Evolutionary conservation across 306 rosid genomes (phyloP).

Genomic region (Notholithocarpus densiflorus): DNA sequence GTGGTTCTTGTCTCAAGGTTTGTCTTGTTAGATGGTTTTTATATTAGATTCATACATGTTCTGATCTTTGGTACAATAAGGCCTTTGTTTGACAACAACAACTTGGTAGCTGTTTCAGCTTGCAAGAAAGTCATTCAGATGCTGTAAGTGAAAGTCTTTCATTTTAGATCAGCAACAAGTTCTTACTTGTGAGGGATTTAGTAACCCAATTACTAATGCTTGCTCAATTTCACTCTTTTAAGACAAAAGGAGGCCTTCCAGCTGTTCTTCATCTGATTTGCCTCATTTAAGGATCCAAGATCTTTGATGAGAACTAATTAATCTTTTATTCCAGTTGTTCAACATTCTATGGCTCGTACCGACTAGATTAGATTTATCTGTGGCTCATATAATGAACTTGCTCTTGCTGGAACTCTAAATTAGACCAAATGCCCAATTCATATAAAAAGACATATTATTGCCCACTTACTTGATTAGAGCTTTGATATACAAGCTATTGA

Average conservation of each 20-base stretch:
- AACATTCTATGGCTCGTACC: neutral
- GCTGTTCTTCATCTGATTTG: neutral
- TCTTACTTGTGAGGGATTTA: neutral
- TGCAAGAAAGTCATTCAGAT: neutral
- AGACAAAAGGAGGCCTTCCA: neutral
- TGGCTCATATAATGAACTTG: neutral
- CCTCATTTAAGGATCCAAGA: neutral
- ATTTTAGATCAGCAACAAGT: neutral
- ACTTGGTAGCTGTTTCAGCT: neutral
- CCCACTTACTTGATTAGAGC: neutral
- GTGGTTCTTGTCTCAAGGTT: neutral
- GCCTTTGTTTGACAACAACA: too few relatives aligned
- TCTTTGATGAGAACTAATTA: neutral
- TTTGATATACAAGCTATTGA: slow-evolving; percentile 17
- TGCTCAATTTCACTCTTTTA: neutral
- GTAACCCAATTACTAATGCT: neutral
- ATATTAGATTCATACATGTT: too few relatives aligned
- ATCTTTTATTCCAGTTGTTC: neutral
- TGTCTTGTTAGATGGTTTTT: neutral
- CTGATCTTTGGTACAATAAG: too few relatives aligned
- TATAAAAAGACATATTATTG: neutral
- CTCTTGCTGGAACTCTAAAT: neutral
- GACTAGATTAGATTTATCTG: neutral
- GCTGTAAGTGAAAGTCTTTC: neutral
- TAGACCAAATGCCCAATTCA: neutral